A percentile compares a stretch with the other conserved stretches of the same genome.
Conservation (phyloP, 805 yeast species). For the Candida gorgasii region DNA sequence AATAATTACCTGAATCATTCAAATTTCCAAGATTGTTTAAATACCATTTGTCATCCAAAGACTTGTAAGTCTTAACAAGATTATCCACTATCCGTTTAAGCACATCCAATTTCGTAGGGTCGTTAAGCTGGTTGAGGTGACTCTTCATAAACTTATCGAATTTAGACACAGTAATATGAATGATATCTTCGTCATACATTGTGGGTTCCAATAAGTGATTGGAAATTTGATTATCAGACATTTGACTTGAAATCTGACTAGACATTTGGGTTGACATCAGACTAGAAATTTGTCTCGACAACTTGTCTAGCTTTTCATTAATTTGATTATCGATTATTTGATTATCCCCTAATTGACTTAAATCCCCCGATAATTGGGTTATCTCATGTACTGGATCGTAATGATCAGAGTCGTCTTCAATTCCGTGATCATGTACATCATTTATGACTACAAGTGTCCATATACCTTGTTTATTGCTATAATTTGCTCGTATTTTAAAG, state of each 20-base stretch:
- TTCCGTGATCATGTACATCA: constrained; percentile 56
- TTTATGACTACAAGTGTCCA: constrained; percentile 66
- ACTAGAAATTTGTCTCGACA: not conserved
- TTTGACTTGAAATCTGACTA: not conserved
- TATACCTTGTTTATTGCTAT: constrained; percentile 47
- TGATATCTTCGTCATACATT: constrained; percentile 5
- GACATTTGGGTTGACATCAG: not conserved
- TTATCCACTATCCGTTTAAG: constrained; percentile 6
- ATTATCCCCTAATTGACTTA: not conserved
- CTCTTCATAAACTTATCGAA: constrained; percentile 6
- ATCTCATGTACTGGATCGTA: constrained; percentile 6
- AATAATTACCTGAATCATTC: constrained; percentile 9
- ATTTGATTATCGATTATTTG: not conserved
- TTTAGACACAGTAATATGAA: constrained; percentile 2
- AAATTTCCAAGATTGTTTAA: not conserved
- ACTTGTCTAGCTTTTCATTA: not conserved
- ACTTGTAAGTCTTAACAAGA: constrained; percentile 5
- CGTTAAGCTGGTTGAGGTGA: constrained; percentile 1
- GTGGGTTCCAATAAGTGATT: constrained; percentile 2
- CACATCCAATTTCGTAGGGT: constrained; percentile 5
- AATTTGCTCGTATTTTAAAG: constrained; percentile 65
- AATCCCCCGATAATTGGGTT: constrained; percentile 3
- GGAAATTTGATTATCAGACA: not conserved
- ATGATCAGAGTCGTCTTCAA: constrained; percentile 4
- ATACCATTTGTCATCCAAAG: constrained; percentile 11